Conservation (phyloP, 2,329 filamentous ascomycete species). For the Sodiomyces alkalinus region DNA sequence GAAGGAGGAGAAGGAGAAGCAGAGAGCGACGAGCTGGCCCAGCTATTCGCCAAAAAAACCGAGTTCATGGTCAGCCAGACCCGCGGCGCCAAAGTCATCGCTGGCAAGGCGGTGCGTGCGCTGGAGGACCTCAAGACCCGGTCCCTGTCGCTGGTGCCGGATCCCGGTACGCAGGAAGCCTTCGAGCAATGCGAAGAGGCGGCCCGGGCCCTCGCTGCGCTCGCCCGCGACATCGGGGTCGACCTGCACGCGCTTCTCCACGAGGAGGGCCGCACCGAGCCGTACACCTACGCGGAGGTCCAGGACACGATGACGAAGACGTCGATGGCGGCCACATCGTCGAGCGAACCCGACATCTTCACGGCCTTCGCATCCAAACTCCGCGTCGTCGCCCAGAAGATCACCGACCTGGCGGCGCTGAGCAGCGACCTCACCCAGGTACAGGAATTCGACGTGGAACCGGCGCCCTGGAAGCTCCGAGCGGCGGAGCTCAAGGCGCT, state of each 20-base stretch:
- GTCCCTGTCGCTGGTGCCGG: conserved; percentile 56
- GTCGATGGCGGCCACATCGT: conserved; percentile 32
- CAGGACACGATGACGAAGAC: conserved; percentile 45
- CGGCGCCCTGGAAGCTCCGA: conserved; percentile 71
- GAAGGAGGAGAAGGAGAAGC: too few species aligned
- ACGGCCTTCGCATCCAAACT: conserved; percentile 53
- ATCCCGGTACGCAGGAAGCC: conserved; percentile 37
- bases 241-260: conserved; percentile 50
- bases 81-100: conserved; percentile 69
- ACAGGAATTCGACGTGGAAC: conserved; percentile 61
- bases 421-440: conserved; percentile 57
- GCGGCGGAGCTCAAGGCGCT: conserved; percentile 69
- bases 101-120: conserved; percentile 61
- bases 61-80: conserved; percentile 61
- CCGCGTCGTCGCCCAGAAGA: conserved; percentile 43
- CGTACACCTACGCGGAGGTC: conserved; percentile 52
- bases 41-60: conserved; percentile 53
- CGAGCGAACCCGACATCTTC: conserved; percentile 53
- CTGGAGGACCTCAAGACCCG: conserved; percentile 64
- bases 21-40: conserved; percentile 53
- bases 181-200: conserved; percentile 57
- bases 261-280: conserved; percentile 56
- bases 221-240: conserved; percentile 52
- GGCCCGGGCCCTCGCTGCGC: conserved; percentile 48
- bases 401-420: conserved; percentile 57